Conservation (phyloP, 371 early-diverging fungal genomes). For the Circinella minor region DNA sequence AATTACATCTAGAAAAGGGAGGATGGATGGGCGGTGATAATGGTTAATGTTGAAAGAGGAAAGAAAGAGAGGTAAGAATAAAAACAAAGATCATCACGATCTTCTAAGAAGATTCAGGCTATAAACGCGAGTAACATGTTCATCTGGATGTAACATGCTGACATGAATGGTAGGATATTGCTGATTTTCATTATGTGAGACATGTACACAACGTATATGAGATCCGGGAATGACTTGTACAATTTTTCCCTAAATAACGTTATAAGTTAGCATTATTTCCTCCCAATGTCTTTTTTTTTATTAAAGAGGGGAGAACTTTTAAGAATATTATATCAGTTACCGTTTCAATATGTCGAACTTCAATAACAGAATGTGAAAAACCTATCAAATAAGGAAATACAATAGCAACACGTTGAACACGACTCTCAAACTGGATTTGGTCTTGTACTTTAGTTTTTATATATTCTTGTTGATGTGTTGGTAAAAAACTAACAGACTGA, state of each 20-base stretch:
- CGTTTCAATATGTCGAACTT: constrained; percentile 40
- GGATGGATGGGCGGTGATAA: no score
- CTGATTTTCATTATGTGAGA: constrained; percentile 10
- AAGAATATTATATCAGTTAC: constrained; percentile 19
- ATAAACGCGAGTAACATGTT: constrained; percentile 24
- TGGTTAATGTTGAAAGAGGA: no score
- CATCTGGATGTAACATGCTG: constrained; percentile 24
- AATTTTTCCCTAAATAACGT: constrained; percentile 14
- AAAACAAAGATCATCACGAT: not conserved
- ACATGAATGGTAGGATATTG: constrained; percentile 13
- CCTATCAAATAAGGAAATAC: constrained; percentile 41
- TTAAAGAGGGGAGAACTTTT: no score
- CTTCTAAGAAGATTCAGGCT: constrained; percentile 8
- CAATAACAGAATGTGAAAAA: constrained; percentile 38
- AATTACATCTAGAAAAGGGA: no score
- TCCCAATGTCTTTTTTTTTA: no score
- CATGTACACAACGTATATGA: constrained; percentile 21
- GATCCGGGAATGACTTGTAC: constrained; percentile 21
- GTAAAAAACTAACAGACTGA: constrained; percentile 13
- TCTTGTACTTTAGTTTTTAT: constrained; percentile 5
- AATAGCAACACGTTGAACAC: constrained; percentile 20
- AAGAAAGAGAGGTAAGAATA: no score
- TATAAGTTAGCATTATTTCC: no score
- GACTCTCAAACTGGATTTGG: constrained; percentile 34
- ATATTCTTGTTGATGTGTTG: not conserved